phyloP scores from a whole-genome alignment of 2,329 filamentous ascomycete genomes.

The Hymenoscyphus albidus region DNA sequence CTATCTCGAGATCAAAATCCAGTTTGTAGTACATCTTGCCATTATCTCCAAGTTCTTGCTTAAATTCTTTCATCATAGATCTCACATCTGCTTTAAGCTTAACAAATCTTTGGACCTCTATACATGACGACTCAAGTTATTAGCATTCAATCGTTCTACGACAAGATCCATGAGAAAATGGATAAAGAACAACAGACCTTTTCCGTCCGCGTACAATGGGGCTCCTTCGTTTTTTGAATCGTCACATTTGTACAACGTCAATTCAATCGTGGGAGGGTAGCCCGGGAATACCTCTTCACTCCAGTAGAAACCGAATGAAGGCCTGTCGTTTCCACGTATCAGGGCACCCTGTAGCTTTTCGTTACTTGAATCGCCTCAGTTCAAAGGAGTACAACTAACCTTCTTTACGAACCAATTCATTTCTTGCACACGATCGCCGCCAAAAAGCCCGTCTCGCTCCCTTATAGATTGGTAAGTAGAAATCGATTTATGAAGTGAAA shows the following conservation, averaged over 20 bases:
- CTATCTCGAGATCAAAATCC: not conserved
- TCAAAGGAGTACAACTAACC: not conserved
- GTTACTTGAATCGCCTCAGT: not conserved
- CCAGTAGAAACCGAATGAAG: not conserved
- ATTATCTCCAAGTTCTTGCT: not conserved
- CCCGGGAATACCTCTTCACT: not conserved
- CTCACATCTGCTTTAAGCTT: conserved; percentile 5
- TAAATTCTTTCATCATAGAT: not conserved
- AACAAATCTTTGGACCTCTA: not conserved
- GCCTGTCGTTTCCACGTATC: not conserved
- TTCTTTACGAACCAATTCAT: conserved; percentile 9
- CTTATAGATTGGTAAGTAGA: not conserved
- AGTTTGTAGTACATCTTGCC: not conserved
- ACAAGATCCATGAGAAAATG: not conserved
- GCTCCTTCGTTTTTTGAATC: not conserved
- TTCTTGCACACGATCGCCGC: not conserved
- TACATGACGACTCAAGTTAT: not conserved
- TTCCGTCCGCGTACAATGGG: not conserved
- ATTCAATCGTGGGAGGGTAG: not conserved
- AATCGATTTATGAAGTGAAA: not conserved
- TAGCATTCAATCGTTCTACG: not conserved
- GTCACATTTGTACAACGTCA: not conserved
- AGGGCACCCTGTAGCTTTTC: not conserved
- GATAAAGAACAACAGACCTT: not conserved
- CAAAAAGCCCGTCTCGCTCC: not conserved